A percentile compares a stretch with the other conserved stretches of the same genome.
Evolutionary conservation across 257 asterid genomes (phyloP).

Genomic region (Handroanthus guayacan): DNA sequence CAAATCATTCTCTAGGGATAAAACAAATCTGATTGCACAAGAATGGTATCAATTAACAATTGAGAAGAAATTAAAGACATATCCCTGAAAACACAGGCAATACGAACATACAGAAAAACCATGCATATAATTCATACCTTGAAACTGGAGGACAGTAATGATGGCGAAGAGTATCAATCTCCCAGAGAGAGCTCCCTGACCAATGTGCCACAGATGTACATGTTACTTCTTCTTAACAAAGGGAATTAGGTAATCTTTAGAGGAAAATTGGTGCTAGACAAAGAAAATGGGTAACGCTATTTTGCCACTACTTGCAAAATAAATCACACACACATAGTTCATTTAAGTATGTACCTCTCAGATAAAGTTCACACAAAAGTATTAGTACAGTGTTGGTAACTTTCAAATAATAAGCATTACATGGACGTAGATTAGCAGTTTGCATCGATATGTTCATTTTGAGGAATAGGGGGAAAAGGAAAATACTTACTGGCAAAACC

Average conservation of each 20-base stretch:
- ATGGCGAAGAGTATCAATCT: constrained; percentile 81
- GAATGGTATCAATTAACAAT: constrained; percentile 19
- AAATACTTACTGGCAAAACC: neutral
- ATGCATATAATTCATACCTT: constrained; percentile 50
- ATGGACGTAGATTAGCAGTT: neutral
- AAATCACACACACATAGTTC: neutral
- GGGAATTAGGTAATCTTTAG: neutral
- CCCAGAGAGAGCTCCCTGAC: constrained; percentile 97
- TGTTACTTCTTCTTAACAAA: constrained; percentile 18
- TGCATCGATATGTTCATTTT: neutral
- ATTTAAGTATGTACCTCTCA: constrained; percentile 6
- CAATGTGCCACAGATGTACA: constrained; percentile 23
- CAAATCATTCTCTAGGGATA: constrained; percentile 84
- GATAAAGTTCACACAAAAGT: neutral
- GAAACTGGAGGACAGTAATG: constrained; percentile 93
- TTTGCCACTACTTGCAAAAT: neutral
- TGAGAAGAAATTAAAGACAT: neutral
- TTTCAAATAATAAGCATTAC: neutral
- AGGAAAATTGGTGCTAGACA: neutral
- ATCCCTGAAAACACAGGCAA: constrained; percentile 1
- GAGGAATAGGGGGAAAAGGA: neutral
- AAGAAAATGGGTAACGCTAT: neutral
- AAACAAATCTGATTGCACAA: constrained; percentile 60
- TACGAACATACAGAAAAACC: neutral
- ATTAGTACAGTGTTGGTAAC: neutral